Evolutionary conservation across 1,284 basidiomycete genomes (phyloP).

Genomic region (Cryptococcus jaspeensis): DNA sequence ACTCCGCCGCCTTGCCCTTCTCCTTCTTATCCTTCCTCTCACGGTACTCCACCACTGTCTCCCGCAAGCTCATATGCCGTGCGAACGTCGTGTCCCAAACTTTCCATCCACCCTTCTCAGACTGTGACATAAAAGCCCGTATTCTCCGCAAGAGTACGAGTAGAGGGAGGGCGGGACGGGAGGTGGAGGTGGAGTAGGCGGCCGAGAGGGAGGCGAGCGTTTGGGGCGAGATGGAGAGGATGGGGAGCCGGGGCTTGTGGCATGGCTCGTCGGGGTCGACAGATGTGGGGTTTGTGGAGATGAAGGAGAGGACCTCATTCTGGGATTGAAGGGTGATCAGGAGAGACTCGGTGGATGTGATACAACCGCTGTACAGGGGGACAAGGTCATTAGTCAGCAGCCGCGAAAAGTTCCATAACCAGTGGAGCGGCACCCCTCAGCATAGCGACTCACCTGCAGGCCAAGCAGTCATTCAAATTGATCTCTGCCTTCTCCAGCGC

Average conservation of each 20-base stretch:
- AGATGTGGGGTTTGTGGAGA: conserved; percentile 56
- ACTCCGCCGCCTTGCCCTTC: conserved; percentile 33
- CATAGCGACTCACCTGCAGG: conserved; percentile 52
- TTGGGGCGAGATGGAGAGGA: conserved; percentile 89
- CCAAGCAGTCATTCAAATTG: conserved; percentile 84
- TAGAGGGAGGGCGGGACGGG: conserved; percentile 53
- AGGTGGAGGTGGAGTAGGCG: conserved; percentile 55
- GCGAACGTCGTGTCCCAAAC: conserved; percentile 95
- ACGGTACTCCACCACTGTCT: conserved; percentile 77
- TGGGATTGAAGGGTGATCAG: conserved; percentile 97
- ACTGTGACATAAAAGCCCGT: conserved; percentile 56
- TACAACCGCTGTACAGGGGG: conserved; percentile 73
- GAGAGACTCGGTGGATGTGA: conserved; percentile 96
- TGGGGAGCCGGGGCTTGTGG: conserved; percentile 57
- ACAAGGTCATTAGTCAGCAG: neutral
- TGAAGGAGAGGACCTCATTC: conserved; percentile 78
- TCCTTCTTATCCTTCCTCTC: conserved; percentile 58
- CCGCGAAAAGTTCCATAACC: neutral
- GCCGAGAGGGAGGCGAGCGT: conserved; percentile 85
- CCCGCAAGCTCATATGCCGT: conserved; percentile 77
- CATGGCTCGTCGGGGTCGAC: conserved; percentile 11
- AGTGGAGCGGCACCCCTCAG: no score
- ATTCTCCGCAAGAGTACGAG: conserved; percentile 67
- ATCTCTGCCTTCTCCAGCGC: conserved; percentile 90
- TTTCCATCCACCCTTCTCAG: conserved; percentile 50